Conservation (phyloP, 805 yeast species). For the Yarrowia sp. region DNA sequence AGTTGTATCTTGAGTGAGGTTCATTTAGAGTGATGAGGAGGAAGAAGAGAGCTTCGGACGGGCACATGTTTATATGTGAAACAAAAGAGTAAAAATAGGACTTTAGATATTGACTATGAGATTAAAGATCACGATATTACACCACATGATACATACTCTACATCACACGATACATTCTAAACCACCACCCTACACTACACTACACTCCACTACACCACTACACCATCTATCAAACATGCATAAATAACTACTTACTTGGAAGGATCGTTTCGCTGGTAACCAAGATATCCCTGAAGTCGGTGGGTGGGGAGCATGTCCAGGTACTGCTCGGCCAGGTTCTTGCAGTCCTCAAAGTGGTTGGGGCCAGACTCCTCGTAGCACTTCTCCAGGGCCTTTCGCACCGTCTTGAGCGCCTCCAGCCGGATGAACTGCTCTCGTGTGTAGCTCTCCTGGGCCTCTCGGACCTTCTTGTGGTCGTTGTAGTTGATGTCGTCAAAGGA, state of each 20-base stretch:
- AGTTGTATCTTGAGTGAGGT: neutral
- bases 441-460: slow-evolving; percentile 72
- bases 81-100: no score
- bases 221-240: slow-evolving; percentile 4
- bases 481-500: slow-evolving; percentile 83
- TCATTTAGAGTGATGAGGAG: neutral
- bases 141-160: no score
- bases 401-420: slow-evolving; percentile 59
- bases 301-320: slow-evolving; percentile 70
- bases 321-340: slow-evolving; percentile 64
- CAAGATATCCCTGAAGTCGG: slow-evolving; percentile 67
- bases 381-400: slow-evolving; percentile 70
- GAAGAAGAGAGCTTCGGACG: no score
- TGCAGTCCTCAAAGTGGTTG: slow-evolving; percentile 74
- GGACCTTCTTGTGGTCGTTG: slow-evolving; percentile 57
- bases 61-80: no score
- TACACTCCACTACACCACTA: neutral
- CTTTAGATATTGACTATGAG: no score
- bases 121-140: no score
- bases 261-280: slow-evolving; percentile 88
- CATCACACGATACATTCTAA: no score
- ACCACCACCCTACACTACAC: no score
- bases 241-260: slow-evolving; percentile 55
- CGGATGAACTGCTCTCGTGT: slow-evolving; percentile 78
- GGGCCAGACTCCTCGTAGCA: slow-evolving; percentile 62